A percentile compares a stretch with the other conserved stretches of the same genome.
phyloP scores from a whole-genome alignment of 2,329 filamentous ascomycete genomes.

The Trematosphaeria pertusa region DNA sequence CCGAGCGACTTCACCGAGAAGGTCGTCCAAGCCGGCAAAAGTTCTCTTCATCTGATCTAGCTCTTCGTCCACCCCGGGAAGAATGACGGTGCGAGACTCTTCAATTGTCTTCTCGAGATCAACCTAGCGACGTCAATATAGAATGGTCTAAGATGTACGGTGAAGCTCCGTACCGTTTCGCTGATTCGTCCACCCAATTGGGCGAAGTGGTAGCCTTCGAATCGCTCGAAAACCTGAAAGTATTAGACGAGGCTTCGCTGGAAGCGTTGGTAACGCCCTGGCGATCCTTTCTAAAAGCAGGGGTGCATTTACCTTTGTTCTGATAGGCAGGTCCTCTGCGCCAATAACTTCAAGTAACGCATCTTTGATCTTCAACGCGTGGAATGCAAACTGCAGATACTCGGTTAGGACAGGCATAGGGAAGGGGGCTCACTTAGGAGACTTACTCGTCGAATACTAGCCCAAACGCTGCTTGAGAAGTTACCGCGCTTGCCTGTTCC shows the following conservation, averaged over 20 bases:
- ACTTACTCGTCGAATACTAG: conserved; percentile 65
- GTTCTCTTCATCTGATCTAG: conserved; percentile 79
- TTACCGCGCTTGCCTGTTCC: conserved; percentile 58
- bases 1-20: conserved; percentile 72
- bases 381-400: conserved; percentile 68
- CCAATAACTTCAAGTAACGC: conserved; percentile 64
- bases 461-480: conserved; percentile 74
- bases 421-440: too few species aligned
- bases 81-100: conserved; percentile 75
- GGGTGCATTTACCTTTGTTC: conserved; percentile 65
- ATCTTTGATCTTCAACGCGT: conserved; percentile 73
- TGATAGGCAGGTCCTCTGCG: conserved; percentile 60
- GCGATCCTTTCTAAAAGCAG: too few species aligned
- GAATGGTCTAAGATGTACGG: neutral
- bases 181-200: conserved; percentile 74
- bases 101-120: conserved; percentile 81
- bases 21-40: conserved; percentile 77
- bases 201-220: conserved; percentile 66
- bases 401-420: conserved; percentile 6
- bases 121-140: conserved; percentile 54
- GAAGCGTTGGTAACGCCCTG: too few species aligned
- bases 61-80: conserved; percentile 71
- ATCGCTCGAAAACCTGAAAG: conserved; percentile 67
- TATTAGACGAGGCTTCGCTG: too few species aligned
- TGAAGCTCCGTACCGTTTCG: conserved; percentile 58